Evolutionary conservation across 306 rosid genomes (phyloP).

Genomic region (Vigna mungo): DNA sequence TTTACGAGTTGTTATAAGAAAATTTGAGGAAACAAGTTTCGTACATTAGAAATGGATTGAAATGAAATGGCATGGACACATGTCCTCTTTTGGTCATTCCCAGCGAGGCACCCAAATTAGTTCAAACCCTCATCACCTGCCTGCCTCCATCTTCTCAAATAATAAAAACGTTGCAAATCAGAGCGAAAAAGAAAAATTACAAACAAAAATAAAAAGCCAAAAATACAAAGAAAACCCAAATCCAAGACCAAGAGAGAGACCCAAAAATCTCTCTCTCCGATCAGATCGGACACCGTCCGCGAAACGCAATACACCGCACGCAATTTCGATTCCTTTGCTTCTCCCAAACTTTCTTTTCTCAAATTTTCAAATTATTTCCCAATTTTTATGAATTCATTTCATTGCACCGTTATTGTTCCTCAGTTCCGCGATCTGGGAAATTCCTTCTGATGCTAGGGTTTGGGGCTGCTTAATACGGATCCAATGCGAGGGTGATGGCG

Average conservation of each 20-base stretch:
- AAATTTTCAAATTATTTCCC: conserved; percentile 19
- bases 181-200: conserved; percentile 16
- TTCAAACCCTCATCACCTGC: neutral
- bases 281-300: conserved; percentile 67
- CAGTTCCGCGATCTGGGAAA: conserved; percentile 46
- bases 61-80: neutral
- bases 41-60: too few species aligned
- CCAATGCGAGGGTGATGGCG: conserved; percentile 14
- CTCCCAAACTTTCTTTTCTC: conserved; percentile 32
- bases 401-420: conserved; percentile 37
- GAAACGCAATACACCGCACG: conserved; percentile 33
- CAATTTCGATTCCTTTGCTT: conserved; percentile 28
- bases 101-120: neutral
- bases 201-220: neutral
- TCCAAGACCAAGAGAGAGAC: conserved; percentile 44
- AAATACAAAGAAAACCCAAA: conserved; percentile 26
- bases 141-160: neutral
- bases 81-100: neutral
- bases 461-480: conserved; percentile 23
- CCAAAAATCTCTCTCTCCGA: conserved; percentile 55
- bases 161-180: conserved; percentile 2
- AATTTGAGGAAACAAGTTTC: too few species aligned
- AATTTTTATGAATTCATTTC: neutral
- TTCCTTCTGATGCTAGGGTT: conserved; percentile 22
- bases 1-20: too few species aligned